Evolutionary conservation across 1,284 basidiomycete genomes (phyloP), one percentile per base, ranked within the genome.

Genomic region (Cystobasidium pallidum): DNA sequence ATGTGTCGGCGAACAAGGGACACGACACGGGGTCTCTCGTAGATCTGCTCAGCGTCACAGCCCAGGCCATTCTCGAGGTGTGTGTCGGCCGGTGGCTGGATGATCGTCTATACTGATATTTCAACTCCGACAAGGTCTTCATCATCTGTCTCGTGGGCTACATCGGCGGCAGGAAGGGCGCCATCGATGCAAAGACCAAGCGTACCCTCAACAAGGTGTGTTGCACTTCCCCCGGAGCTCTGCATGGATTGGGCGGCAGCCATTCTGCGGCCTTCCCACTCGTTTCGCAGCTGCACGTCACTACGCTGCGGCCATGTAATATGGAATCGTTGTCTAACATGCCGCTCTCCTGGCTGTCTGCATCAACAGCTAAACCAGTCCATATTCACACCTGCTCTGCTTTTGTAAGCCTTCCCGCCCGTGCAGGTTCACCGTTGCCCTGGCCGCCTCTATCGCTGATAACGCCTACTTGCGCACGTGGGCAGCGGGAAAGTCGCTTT

Each of bases 401-500:
- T 79, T 24, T 79, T 65, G 54, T 43, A 41, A 41, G 57, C 15
- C 3, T 17, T 41, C 39, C 39, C 7, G 8, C 39, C 15, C 15
- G 39, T 45, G 19, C 43, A 11, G 19, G 3, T 45, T 45, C 43
- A 15, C n/a, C 43, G 19, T 13, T 39, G 43, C 15, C 43, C 4
- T 19, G 11, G 43, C 43, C 19, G 15, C 8, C 43, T 61, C 73
- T 76, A 0, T 66, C 73, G 15, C 73, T 78, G 39, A 75, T 77
- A 71, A 77, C 73, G 24, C 81, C 66, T 66, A 80, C 65, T 77
- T 81, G 36, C 76, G 80, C 80, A 8, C 80, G 80, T 0, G n/a
- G 77, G 34, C 63, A 70, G 81, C 13, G 79, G 78, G 75, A 83
- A 83, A 71, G 81, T 83, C 11, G 82, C 82, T 0, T 83, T 83